Base-by-base conservation (phyloP, 108 stramenopile genomes). In the Discostella stelligeroides region DNA sequence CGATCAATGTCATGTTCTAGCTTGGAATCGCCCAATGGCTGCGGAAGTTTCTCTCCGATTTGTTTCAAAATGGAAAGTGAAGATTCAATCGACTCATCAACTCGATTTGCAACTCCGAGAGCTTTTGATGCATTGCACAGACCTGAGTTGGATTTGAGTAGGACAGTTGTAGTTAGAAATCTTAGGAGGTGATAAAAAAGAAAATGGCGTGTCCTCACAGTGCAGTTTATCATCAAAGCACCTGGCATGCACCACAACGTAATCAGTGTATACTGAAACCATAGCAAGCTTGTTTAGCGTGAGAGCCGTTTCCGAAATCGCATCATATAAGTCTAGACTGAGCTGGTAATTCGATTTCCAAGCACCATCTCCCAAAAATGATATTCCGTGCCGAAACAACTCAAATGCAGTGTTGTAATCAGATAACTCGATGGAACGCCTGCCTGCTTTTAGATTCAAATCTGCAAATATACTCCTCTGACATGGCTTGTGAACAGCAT, bases 261-360 rank as follows among this genome's bases (percentile, higher is more conserved):
- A 28, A 25, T 43, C 21, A n/a, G 14, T 3, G 29, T 50, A 62
- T 10, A 10, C 40, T 34, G 10, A 12, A 2, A 37, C 58, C 27
- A 24, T 60, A 0, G 9, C 8, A n/a, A 40, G n/a, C 29, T 70
- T 40, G 39, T 51, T 64, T 29, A 70, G 9, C 5, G 28, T 34
- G 25, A 27, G 53, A n/a, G 60, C 68, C n/a, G 73, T 49, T 9
- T 61, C 59, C 4, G 69, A 68, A 13, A 61, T 48, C 6, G 69
- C 43, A 53, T 69, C 68, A 24, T 18, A 64, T 29, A 75, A 49
- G 47, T 75, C 60, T 39, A 75, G n/a, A n/a, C n/a, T n/a, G n/a
- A n/a, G n/a, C n/a, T n/a, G n/a, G n/a, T n/a, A n/a, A n/a, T n/a
- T n/a, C n/a, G n/a, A n/a, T n/a, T n/a, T n/a, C n/a, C n/a, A n/a